A percentile compares a stretch with the other conserved stretches of the same genome.
These are phyloP conservation scores for Trichoderma oligosporum DNA, from an alignment of 2,329 filamentous ascomycete genomes.

Conservation along the genomic window DNA sequence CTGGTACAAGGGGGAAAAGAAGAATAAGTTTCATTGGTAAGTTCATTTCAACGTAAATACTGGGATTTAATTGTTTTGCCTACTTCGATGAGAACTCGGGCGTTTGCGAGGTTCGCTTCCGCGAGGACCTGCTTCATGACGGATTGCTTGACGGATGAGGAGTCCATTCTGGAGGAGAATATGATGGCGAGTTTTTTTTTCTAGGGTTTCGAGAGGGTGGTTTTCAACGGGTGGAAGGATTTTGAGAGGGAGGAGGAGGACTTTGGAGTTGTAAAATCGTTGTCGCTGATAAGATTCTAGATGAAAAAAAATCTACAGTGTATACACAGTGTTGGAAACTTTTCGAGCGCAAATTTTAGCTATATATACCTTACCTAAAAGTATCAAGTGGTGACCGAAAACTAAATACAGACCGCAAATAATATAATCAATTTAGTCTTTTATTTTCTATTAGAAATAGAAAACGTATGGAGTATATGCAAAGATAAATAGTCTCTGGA, in stretches of 20 bases:
- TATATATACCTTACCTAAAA: too few species aligned
- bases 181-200: constrained; percentile 6
- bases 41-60: too few species aligned
- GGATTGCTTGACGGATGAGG: constrained; percentile 54
- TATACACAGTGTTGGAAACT: too few species aligned
- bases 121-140: constrained; percentile 63
- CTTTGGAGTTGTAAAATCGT: constrained; percentile 14
- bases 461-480: too few species aligned
- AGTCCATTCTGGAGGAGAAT: constrained; percentile 49
- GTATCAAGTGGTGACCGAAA: too few species aligned
- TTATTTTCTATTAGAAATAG: too few species aligned
- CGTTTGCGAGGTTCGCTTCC: constrained; percentile 65
- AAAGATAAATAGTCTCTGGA: too few species aligned
- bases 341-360: too few species aligned
- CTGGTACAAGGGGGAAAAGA: constrained; percentile 39
- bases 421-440: too few species aligned
- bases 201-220: too few species aligned
- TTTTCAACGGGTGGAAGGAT: neutral
- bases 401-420: too few species aligned
- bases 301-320: neutral
- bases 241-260: constrained; percentile 11
- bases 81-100: constrained; percentile 66
- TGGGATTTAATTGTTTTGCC: neutral
- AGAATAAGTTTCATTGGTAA: neutral
- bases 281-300: neutral